Base-by-base conservation (phyloP, 2,329 filamentous ascomycete genomes). In the Pseudopyrenochaeta lycopersici region DNA sequence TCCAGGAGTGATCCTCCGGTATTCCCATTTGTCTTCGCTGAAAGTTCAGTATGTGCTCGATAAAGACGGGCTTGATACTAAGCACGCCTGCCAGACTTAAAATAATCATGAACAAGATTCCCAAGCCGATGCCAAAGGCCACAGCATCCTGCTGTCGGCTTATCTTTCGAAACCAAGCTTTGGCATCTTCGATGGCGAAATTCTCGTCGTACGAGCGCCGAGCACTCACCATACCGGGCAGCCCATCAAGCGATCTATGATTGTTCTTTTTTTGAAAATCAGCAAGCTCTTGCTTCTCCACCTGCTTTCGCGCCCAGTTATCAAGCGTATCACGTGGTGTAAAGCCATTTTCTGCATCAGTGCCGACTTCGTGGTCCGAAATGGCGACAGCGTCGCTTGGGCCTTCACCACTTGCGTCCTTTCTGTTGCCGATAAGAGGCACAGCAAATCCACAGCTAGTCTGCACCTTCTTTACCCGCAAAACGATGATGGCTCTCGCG, bases 401-500 rank as follows among this genome's bases (percentile, higher is more conserved):
- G 17, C 54, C 55, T 14, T 56, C 56, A 4, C 45, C 46, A 12
- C 42, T 42, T 10, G 21, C 48, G 2, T n/a, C 20, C 18, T 43
- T 49, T 44, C 40, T 41, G 21, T 42, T 29, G 62, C 77, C 61
- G 11, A 87, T 72, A 27, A 81, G 76, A 1, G 87, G 87, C 7
- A 90, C 86, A 20, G 83, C 85, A 62, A 81, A 90, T 6, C 88
- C 88, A 66, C 88, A 90, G 45, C 83, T 85, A 9, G 85, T 89
- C 79, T 89, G 86, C 3, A 86, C 80, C 72, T 77, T 84, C 69
- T 84, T 88, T 15, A 90, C 79, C 61, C 88, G 80, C 49, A 88
- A 75, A 31, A 85, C 61, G 32, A 90, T 83, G 21, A 90, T 82
- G 1, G 86, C 86, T 23, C 88, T 57, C 11, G 58, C 62, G 7